Base-by-base conservation (phyloP, 2,329 filamentous ascomycete species). In the Claviceps sp. region DNA sequence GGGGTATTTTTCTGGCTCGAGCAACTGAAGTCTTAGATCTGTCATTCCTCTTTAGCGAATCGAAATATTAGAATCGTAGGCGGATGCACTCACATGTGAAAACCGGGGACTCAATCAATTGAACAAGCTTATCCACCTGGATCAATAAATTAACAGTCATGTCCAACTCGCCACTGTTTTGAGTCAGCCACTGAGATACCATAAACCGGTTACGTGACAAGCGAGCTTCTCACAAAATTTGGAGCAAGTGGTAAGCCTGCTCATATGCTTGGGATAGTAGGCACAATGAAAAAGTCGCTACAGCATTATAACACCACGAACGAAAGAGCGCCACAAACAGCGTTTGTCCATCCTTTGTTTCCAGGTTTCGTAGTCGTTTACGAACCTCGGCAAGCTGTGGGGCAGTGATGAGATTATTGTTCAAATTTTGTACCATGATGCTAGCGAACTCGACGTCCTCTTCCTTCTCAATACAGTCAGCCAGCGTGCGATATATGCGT, bases 71-170 rank as follows among this genome's bases (percentile, higher is more conserved):
- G 30, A n/a, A 6, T 41, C 41, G 26, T 30, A 8, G 7, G 30
- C 13, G 5, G 34, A 24, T 40, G 30, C 40, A 67, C 82, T 70
- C 69, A 94, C 88, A 98, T 47, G 93, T 98, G 63, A 98, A 98
- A 1, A 98, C 93, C 0, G 93, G 93, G 0, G 90, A 97, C 66
- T 98, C 93, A 41, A 98, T 82, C 16, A 98, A 77, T 66, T 98
- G 93, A 13, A 98, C 93, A 16, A 98, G 77, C 67, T 98, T 98
- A 68, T 98, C 93, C 59, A 98, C 96, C 66, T 98, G 94, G 44
- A 98, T 98, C 52, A 98, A 79, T 69, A 96, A 95, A 61, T 95
- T 95, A 60, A 98, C 93, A 0, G 91, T 97, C 88, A 98, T 97
- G 66, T 98, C 93, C 48, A 98, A 75, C 62, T 98, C 93, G 54